Conservation (phyloP, 257 asterid genomes). For the Solanum appendiculatum region DNA sequence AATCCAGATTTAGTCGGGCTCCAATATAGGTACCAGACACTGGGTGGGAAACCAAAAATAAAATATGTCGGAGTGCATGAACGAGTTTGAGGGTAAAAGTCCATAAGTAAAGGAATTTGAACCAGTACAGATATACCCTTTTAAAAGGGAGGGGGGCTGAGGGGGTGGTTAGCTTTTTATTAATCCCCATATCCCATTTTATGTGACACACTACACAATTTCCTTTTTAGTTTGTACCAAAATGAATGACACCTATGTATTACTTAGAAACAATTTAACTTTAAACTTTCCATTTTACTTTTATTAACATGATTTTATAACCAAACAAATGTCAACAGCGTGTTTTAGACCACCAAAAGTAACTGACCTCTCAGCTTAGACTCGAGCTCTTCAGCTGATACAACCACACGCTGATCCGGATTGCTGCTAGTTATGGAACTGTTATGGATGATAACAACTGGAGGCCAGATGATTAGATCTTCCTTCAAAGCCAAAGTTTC, state of each 20-base stretch:
- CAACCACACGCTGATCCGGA: slow-evolving; percentile 32
- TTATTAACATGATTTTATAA: neutral
- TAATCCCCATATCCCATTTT: neutral
- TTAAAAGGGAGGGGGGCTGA: neutral
- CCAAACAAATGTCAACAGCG: neutral
- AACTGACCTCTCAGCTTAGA: slow-evolving; percentile 34
- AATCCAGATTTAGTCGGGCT: too few species aligned
- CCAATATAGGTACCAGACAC: too few species aligned
- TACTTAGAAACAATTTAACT: neutral
- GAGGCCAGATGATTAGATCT: slow-evolving; percentile 75
- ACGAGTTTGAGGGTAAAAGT: neutral
- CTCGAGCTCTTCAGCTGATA: slow-evolving; percentile 47
- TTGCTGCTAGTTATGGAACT: slow-evolving; percentile 24
- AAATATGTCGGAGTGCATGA: neutral
- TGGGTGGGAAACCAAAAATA: too few species aligned
- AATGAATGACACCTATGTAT: neutral
- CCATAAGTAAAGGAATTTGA: neutral
- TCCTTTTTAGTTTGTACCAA: neutral
- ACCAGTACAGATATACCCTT: neutral
- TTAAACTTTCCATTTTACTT: neutral
- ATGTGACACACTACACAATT: neutral
- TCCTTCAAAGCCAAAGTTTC: slow-evolving; percentile 37
- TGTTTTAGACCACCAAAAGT: neutral
- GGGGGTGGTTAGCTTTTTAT: neutral
- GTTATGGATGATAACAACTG: slow-evolving; percentile 52